Base-by-base conservation (phyloP, 2,329 filamentous ascomycete species). In the Coniochaeta sp. region DNA sequence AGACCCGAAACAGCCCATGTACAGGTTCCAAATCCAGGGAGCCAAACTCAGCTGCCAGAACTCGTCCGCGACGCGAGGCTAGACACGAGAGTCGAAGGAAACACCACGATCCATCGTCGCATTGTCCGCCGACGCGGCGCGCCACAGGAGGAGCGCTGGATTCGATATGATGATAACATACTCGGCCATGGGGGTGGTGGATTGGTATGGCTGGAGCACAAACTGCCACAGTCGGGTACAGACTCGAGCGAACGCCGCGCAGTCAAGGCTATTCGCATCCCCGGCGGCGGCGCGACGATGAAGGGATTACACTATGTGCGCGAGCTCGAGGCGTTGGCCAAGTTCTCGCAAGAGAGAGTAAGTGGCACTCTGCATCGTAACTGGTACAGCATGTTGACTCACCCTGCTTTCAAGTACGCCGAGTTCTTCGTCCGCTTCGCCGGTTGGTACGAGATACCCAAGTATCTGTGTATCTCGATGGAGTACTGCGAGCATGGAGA, bases 401-500 rank as follows among this genome's bases (percentile, higher is more conserved):
- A n/a, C n/a, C n/a, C n/a, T n/a, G n/a, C n/a, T n/a, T n/a, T n/a
- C 7, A 12, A 66, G 63, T 68, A 67, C 47, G 58, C 60, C 19
- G 63, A 66, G 19, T 64, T 59, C 59, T 70, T 70, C 36, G 66
- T 69, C 19, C 64, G 65, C 54, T 60, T 59, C n/a, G 57, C 63
- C 16, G 67, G 67, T 2, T 70, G 67, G 68, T 69, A 67, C 55
- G 61, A 64, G 17, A 52, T 19, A 3, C 19, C 57, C 2, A 44
- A 59, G 0, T 61, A 36, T 4, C 56, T 68, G 3, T 66, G 59
- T 52, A 67, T 70, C 40, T 63, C 66, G 8, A 69, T 69, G 68
- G 66, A 69, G 57, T 68, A 66, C 56, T 57, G 65, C 31, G 64
- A 64, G 19, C 28, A 59, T 8, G 67, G 68, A 0, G 66, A 69